A percentile compares a stretch with the other conserved stretches of the same genome.
Conservation (phyloP, 2,329 filamentous ascomycete species). For the Cytospora leucostoma region DNA sequence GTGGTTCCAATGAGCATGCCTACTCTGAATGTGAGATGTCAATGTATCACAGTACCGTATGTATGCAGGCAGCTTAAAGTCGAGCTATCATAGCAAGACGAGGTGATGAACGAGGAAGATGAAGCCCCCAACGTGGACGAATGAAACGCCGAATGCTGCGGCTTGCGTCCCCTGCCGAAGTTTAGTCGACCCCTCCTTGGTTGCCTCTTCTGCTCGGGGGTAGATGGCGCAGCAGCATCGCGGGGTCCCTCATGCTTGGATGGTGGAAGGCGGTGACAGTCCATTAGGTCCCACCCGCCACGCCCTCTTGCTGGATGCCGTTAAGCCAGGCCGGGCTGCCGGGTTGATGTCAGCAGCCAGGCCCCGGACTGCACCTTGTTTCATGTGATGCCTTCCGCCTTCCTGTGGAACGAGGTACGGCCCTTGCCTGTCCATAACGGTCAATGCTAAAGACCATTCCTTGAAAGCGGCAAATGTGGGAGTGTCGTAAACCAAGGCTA, state of each 20-base stretch:
- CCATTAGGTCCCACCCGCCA: constrained; percentile 4
- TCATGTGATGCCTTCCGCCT: constrained; percentile 2
- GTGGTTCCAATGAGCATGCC: background rate
- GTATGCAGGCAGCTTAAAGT: background rate
- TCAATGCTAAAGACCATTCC: constrained; percentile 2
- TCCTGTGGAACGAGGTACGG: background rate
- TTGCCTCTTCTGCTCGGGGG: constrained; percentile 2
- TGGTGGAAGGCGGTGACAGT: constrained; percentile 18
- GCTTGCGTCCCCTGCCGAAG: constrained; percentile 1
- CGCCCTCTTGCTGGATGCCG: constrained; percentile 1
- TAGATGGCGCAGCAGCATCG: constrained; percentile 22
- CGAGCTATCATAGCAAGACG: constrained; percentile 3
- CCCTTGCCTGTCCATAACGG: constrained; percentile 1
- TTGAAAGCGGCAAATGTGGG: background rate
- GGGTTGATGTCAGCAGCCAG: constrained; percentile 20
- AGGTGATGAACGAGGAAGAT: constrained; percentile 20
- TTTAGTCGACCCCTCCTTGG: constrained; percentile 6
- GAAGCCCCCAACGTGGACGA: constrained; percentile 24
- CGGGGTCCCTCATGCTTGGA: background rate
- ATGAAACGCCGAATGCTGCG: constrained; percentile 1
- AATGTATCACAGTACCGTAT: background rate
- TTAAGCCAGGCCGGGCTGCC: background rate
- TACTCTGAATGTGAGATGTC: background rate
- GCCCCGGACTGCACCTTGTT: background rate
- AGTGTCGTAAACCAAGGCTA: background rate